These are phyloP conservation scores for Nephelium lappaceum DNA, from an alignment of 345 rosid species.

Conservation along the genomic window DNA sequence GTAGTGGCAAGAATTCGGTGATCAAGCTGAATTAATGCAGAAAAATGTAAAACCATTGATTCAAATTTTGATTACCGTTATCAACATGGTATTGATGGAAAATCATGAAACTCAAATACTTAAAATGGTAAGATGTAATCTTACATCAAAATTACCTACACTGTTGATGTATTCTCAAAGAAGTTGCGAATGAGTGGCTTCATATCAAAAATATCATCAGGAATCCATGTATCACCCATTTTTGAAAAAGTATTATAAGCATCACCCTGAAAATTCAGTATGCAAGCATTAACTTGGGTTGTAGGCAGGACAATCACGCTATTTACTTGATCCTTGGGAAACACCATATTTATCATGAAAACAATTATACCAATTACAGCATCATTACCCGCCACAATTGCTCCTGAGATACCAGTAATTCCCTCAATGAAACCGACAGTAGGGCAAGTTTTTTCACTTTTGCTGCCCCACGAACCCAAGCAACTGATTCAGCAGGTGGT, in stretches of 20 bases:
- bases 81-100: neutral
- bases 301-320: neutral
- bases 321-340: neutral
- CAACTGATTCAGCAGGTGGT: slow-evolving; percentile 84
- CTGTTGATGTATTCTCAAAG: slow-evolving; percentile 87
- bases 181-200: slow-evolving; percentile 85
- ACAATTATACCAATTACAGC: slow-evolving; percentile 53
- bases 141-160: slow-evolving; percentile 59
- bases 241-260: slow-evolving; percentile 92
- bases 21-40: slow-evolving; percentile 42
- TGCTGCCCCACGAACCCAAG: slow-evolving; percentile 86
- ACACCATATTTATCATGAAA: neutral
- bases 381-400: slow-evolving; percentile 98
- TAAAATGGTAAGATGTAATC: neutral
- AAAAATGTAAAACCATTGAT: neutral
- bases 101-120: neutral
- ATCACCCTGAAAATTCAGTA: slow-evolving; percentile 55
- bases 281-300: neutral
- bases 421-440: slow-evolving; percentile 84
- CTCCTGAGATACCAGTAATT: slow-evolving; percentile 89
- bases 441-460: slow-evolving; percentile 81
- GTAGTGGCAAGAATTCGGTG: slow-evolving; percentile 69
- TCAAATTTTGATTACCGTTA: neutral
- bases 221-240: slow-evolving; percentile 95
- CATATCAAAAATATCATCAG: slow-evolving; percentile 73